A percentile compares a stretch with the other conserved stretches of the same genome.
Conservation (phyloP, 2,329 filamentous ascomycete genomes). For the Huntiella decipiens region DNA sequence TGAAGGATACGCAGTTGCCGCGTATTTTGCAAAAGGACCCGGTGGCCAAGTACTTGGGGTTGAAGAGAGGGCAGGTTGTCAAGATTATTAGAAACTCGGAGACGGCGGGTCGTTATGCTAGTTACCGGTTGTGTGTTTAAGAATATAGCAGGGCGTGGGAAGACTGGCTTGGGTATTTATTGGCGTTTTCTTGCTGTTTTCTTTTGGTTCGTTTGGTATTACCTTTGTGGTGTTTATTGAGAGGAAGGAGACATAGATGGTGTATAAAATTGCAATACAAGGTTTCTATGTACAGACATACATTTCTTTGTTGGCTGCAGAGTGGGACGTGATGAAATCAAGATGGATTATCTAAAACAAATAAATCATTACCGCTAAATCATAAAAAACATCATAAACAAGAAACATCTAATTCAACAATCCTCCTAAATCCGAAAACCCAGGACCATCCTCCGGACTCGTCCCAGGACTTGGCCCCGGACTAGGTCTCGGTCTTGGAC, state of each 20-base stretch:
- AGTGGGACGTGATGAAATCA: constrained; percentile 4
- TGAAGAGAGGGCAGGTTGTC: constrained; percentile 83
- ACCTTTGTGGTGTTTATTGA: constrained; percentile 2
- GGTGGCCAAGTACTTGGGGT: constrained; percentile 75
- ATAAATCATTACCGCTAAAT: constrained; percentile 9
- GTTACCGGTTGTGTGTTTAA: constrained; percentile 58
- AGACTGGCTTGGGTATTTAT: constrained; percentile 5
- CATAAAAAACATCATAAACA: constrained; percentile 1
- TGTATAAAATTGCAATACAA: too few species aligned
- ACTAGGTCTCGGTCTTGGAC: background rate
- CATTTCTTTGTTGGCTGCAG: constrained; percentile 1
- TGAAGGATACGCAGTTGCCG: constrained; percentile 95
- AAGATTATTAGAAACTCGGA: constrained; percentile 95
- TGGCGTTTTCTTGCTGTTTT: constrained; percentile 9
- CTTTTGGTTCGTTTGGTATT: constrained; percentile 2
- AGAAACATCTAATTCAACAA: constrained; percentile 18
- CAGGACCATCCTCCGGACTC: constrained; percentile 6
- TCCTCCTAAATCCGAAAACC: constrained; percentile 21
- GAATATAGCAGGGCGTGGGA: background rate
- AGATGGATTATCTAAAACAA: constrained; percentile 1
- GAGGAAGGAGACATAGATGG: background rate
- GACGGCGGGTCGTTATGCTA: constrained; percentile 89
- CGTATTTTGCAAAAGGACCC: constrained; percentile 83
- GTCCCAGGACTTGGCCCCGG: background rate
- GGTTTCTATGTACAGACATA: too few species aligned